Percentiles rank a stretch among this genome's conserved stretches.
Evolutionary conservation across 768 basidiomycete genomes (phyloP).

Genomic region (Clitopilus hobsonii): DNA sequence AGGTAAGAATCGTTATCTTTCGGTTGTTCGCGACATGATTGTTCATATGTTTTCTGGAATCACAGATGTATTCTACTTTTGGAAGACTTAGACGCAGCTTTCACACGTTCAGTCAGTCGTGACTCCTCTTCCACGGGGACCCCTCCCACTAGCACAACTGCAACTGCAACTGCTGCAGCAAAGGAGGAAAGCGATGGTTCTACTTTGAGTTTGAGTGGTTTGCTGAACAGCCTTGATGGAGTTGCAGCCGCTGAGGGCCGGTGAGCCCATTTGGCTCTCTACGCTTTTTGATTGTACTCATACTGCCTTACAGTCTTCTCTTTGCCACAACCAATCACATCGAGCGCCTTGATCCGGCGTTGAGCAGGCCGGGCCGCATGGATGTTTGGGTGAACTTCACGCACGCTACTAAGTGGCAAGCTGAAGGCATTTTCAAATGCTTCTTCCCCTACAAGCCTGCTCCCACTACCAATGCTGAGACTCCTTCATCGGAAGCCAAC

Average conservation of each 20-base stretch:
- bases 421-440: conserved; percentile 89
- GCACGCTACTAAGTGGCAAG: conserved; percentile 89
- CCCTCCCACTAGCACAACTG: conserved; percentile 46
- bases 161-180: conserved; percentile 32
- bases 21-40: conserved; percentile 4
- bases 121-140: conserved; percentile 74
- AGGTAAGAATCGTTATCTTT: conserved; percentile 40
- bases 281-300: conserved; percentile 4
- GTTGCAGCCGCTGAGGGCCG: conserved; percentile 84
- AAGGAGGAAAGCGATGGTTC: conserved; percentile 64
- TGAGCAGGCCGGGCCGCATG: conserved; percentile 87
- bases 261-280: conserved; percentile 35
- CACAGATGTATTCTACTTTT: conserved; percentile 87
- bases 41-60: neutral
- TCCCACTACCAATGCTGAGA: no score
- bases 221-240: conserved; percentile 83
- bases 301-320: conserved; percentile 49
- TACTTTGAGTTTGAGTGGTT: conserved; percentile 79
- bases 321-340: conserved; percentile 95
- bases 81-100: conserved; percentile 91
- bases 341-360: conserved; percentile 85
- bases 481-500: conserved; percentile 8
- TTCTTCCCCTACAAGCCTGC: conserved; percentile 76
- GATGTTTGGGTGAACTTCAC: conserved; percentile 92
- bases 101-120: conserved; percentile 83